Conservation (phyloP, 305 asterid genomes). For the Fraxinus baroniana region DNA sequence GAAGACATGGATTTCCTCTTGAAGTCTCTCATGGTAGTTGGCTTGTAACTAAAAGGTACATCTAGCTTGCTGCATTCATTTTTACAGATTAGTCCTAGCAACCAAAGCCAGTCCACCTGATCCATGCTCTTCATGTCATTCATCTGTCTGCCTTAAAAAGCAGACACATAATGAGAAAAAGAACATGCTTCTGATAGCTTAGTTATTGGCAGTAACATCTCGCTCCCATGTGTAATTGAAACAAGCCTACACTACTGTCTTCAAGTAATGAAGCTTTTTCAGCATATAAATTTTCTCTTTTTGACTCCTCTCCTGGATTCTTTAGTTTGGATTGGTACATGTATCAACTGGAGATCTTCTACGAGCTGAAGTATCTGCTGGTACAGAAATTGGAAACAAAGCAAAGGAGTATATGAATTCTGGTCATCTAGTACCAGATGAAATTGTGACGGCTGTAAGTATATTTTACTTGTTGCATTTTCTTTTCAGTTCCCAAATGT, state of each 20-base stretch:
- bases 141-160: neutral
- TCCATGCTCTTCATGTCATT: neutral
- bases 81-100: neutral
- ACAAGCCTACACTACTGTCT: neutral
- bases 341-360: slow-evolving; percentile 91
- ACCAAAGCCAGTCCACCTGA: neutral
- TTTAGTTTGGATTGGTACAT: slow-evolving; percentile 88
- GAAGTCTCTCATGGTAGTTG: neutral
- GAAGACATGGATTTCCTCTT: neutral
- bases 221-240: neutral
- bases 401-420: slow-evolving; percentile 91
- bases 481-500: slow-evolving; percentile 15
- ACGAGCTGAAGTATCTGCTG: slow-evolving; percentile 86
- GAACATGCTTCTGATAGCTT: neutral
- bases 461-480: neutral
- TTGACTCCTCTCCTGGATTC: slow-evolving; percentile 22
- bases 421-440: slow-evolving; percentile 86
- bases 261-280: neutral
- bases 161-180: neutral
- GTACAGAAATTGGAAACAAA: slow-evolving; percentile 74
- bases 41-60: neutral
- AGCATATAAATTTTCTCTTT: neutral
- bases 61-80: neutral
- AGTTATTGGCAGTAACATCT: neutral
- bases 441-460: slow-evolving; percentile 82